A percentile compares a stretch with the other conserved stretches of the same genome.
phyloP scores from a whole-genome alignment of 2,329 filamentous ascomycete genomes.

The Didymella sp. region DNA sequence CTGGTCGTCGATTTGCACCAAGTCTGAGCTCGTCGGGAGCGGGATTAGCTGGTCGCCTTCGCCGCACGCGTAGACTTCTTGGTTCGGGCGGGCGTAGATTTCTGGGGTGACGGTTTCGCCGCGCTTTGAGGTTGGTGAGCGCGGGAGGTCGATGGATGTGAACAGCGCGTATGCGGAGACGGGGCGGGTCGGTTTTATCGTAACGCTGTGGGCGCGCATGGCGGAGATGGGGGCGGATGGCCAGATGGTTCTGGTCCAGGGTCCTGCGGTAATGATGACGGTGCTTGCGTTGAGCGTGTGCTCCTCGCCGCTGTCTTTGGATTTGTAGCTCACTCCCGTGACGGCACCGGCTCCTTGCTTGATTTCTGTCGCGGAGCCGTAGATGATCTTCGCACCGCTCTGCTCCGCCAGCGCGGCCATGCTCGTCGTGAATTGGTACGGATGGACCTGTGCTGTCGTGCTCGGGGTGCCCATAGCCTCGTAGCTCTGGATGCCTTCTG shows the following conservation, averaged over 20 bases:
- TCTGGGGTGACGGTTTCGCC: constrained; percentile 76
- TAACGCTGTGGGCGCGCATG: constrained; percentile 69
- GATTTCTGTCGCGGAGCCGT: constrained; percentile 74
- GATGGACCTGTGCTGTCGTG: constrained; percentile 93
- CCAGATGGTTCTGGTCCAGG: constrained; percentile 64
- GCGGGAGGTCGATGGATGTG: constrained; percentile 80
- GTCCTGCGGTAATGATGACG: constrained; percentile 66
- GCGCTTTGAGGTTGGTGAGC: constrained; percentile 46
- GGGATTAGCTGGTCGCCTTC: constrained; percentile 80
- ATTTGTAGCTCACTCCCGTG: constrained; percentile 67
- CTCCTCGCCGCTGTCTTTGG: constrained; percentile 56
- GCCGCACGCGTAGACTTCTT: constrained; percentile 92
- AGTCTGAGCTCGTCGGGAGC: constrained; percentile 76
- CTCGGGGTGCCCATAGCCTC: constrained; percentile 81
- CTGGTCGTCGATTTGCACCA: constrained; percentile 75
- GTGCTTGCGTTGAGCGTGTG: constrained; percentile 59
- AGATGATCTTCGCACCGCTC: constrained; percentile 63
- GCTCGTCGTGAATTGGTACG: constrained; percentile 84
- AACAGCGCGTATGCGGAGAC: constrained; percentile 82
- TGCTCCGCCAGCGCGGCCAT: constrained; percentile 79
- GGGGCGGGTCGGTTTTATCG: constrained; percentile 63
- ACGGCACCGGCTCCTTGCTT: constrained; percentile 64
- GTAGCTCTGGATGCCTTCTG: constrained; percentile 71
- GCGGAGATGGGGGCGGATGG: constrained; percentile 64
- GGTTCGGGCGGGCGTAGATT: constrained; percentile 88